These are phyloP conservation scores for Colletotrichum ledebouriae DNA, from an alignment of 2,329 filamentous ascomycete genomes.

Conservation along the genomic window DNA sequence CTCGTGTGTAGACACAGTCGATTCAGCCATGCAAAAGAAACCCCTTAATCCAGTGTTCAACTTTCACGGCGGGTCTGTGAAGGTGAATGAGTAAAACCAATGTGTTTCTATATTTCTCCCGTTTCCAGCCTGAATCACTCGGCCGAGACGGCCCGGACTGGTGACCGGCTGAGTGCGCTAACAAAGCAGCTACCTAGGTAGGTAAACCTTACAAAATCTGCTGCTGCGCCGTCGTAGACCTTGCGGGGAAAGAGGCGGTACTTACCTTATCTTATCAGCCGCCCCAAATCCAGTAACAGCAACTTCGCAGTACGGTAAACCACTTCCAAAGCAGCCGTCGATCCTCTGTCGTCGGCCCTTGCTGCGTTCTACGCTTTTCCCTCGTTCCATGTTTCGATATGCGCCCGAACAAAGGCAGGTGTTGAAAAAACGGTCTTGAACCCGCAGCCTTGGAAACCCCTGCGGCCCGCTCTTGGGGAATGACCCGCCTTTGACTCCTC, in stretches of 20 bases:
- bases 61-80: too few species aligned
- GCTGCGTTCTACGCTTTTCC: constrained; percentile 26
- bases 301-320: constrained; percentile 7
- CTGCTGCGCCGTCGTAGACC: not conserved
- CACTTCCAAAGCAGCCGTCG: constrained; percentile 14
- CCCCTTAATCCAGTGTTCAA: not conserved
- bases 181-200: not conserved
- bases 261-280: constrained; percentile 38
- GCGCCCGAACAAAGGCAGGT: constrained; percentile 32
- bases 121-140: not conserved
- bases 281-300: constrained; percentile 9
- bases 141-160: constrained; percentile 17
- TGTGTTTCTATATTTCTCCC: too few species aligned
- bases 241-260: constrained; percentile 31
- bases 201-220: constrained; percentile 15
- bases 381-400: constrained; percentile 34
- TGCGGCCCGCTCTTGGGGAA: constrained; percentile 11
- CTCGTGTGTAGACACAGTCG: constrained; percentile 22
- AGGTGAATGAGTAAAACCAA: too few species aligned
- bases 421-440: constrained; percentile 24
- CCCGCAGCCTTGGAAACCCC: constrained; percentile 9
- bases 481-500: constrained; percentile 39
- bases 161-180: constrained; percentile 26
- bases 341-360: constrained; percentile 37
- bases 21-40: constrained; percentile 17